Evolutionary conservation across 2,329 filamentous ascomycete species (phyloP).

Genomic region (Monosporascus sp.): DNA sequence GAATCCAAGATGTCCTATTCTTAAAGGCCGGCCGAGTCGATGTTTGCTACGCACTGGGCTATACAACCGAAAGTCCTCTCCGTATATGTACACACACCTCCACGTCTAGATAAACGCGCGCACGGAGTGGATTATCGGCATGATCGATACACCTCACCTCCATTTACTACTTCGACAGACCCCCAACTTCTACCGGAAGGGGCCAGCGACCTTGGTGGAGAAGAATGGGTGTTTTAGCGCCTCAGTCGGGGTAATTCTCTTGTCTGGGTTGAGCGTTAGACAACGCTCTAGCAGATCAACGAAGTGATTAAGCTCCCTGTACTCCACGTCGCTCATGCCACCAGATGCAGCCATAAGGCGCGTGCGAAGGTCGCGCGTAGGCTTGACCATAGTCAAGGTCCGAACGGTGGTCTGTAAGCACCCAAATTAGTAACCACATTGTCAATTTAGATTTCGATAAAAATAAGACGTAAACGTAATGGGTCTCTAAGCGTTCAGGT

Average conservation of each 20-base stretch:
- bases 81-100: too few relatives aligned
- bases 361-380: slow-evolving; percentile 75
- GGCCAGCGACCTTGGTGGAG: slow-evolving; percentile 32
- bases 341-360: slow-evolving; percentile 69
- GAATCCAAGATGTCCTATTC: too few relatives aligned
- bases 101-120: background rate
- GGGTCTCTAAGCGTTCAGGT: too few relatives aligned
- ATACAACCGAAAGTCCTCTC: too few relatives aligned
- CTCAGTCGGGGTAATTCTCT: slow-evolving; percentile 79
- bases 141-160: background rate
- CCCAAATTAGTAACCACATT: background rate
- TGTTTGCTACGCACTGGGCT: too few relatives aligned
- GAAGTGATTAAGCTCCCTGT: slow-evolving; percentile 75
- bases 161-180: background rate
- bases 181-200: slow-evolving; percentile 15
- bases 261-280: slow-evolving; percentile 84
- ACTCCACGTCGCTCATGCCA: slow-evolving; percentile 67
- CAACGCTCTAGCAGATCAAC: slow-evolving; percentile 85
- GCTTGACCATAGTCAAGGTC: slow-evolving; percentile 65
- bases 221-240: slow-evolving; percentile 90
- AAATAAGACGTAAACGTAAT: too few relatives aligned
- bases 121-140: background rate
- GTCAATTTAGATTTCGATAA: background rate
- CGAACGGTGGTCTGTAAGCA: slow-evolving; percentile 56
- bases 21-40: too few relatives aligned